Base-by-base conservation (phyloP, 2,329 filamentous ascomycete genomes). In the Aspergillus ibericus region DNA sequence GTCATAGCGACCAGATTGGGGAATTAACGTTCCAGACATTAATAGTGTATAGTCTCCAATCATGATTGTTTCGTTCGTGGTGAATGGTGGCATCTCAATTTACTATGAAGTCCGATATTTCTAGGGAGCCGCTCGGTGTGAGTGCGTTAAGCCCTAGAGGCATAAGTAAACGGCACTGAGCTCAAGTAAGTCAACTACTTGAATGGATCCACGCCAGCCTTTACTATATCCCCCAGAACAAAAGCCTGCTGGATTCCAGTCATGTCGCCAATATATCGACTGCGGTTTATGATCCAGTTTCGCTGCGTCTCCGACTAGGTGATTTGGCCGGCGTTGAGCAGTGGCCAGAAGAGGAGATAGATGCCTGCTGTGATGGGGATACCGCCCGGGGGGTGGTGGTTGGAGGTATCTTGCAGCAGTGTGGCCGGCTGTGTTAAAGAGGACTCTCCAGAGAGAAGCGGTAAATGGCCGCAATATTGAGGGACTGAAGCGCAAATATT, bases 291-390 rank as follows among this genome's bases (percentile, higher is more conserved):
- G 22, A 64, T 57, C 62, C 62, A 64, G 13, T 36, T 22, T 38
- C 57, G 48, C 22, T 55, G 57, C 7, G 5, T 25, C 4, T 36
- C 35, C 5, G 49, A 64, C 6, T 53, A 15, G 12, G 57, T 55
- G 13, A 42, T 16, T 10, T 56, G 40, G 4, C 52, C 59, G 8
- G 48, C 57, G 20, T 48, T 60, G 13, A 60, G 15, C 15, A 64
- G 29, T 12, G 62, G 62, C 62, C 62, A 63, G 15, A 58, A 53
- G 7, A 62, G 49, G 15, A 56, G 56, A 18, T 62, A 63, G 25
- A 58, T 46, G 8, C 56, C 58, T 8, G 62, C 62, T 20, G 46
- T 53, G 6, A 44, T 35, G 15, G 62, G 59, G 16, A 62, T 51
- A 10, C 52, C 51, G 12, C 49, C 40, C 4, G 18, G 4, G 5